Base-by-base conservation (phyloP, 139 green algal genomes). In the Ettlia oleoabundans region DNA sequence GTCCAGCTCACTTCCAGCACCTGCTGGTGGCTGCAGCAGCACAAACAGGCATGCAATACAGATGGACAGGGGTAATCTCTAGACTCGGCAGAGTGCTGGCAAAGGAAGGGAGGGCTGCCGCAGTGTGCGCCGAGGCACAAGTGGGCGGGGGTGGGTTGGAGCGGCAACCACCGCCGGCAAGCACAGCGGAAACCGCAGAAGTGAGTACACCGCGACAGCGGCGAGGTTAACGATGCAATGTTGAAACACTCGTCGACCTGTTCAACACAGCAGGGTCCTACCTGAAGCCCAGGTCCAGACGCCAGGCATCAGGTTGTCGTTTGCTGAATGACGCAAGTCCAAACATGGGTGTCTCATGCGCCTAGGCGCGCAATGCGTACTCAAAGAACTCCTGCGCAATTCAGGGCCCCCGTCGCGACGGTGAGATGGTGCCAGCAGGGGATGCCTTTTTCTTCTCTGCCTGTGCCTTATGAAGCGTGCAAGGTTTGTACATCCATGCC, bases 1-100 rank as follows among this genome's bases (percentile, higher is more conserved):
- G 71, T 82, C 86, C 86, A 90, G 7, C 41, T 66, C 76, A 90
- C 72, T 66, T 55, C 42, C 24, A 61, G 37, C 33, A 40, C 80
- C n/a, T 70, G 63, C 38, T 67, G 41, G 33, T 26, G 42, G 32
- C 19, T 66, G 32, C 8, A 3, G 18, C 18, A 28, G 30, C 5
- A 6, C 9, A 19, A 63, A 24, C 33, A 51, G 28, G 71, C 37
- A 42, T 19, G 61, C n/a, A 33, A 58, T 15, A 15, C 47, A 58
- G 47, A 58, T 15, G 13, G 15, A 10, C 47, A 10, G 10, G 10
- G 10, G 47, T 15, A 10, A 10, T 58, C 13, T 15, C 47, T 24
- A 24, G 47, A 24, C 15, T 58, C 47, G 15, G 15, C 47, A 58
- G 47, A 58, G 47, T 58, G 47, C 47, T 24, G 47, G 15, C 55